A percentile compares a stretch with the other conserved stretches of the same genome.
These are phyloP conservation scores for Arabidopsis hybrid DNA, from an alignment of 441 rosid species.

Conservation along the genomic window DNA sequence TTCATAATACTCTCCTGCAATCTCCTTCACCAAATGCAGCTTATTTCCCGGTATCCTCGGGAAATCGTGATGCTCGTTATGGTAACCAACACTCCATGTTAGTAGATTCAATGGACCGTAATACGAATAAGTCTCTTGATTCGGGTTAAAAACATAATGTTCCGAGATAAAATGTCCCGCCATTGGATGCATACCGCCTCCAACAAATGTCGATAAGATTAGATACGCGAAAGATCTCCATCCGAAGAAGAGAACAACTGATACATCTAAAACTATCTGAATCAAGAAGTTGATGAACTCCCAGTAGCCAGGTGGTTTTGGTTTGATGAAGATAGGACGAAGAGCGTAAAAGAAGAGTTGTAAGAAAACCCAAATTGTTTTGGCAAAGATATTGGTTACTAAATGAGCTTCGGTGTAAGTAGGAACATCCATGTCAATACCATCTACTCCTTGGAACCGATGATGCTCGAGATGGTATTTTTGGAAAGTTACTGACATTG, in stretches of 20 bases:
- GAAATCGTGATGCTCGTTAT: conserved; percentile 94
- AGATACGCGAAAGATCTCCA: conserved; percentile 80
- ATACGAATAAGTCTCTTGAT: conserved; percentile 90
- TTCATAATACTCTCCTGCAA: conserved; percentile 82
- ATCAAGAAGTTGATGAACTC: conserved; percentile 66
- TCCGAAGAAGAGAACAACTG: conserved; percentile 65
- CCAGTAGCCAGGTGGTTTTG: conserved; percentile 90
- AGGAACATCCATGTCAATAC: conserved; percentile 86
- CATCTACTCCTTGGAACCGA: conserved; percentile 90
- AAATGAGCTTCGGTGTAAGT: conserved; percentile 68
- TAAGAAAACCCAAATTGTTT: conserved; percentile 77
- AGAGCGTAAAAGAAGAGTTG: conserved; percentile 93
- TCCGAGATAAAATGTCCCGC: conserved; percentile 93
- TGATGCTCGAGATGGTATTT: conserved; percentile 96
- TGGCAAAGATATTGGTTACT: conserved; percentile 61
- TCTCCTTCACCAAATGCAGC: conserved; percentile 82
- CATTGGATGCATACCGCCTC: conserved; percentile 97
- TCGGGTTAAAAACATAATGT: conserved; percentile 81
- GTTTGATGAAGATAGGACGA: conserved; percentile 84
- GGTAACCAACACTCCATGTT: conserved; percentile 88
- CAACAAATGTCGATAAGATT: conserved; percentile 89
- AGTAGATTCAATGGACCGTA: conserved; percentile 82
- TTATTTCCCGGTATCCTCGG: conserved; percentile 90
- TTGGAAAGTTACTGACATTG: conserved; percentile 92
- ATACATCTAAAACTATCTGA: conserved; percentile 63